phyloP scores from a whole-genome alignment of 805 yeast genomes.

The Candida sphagnicola region DNA sequence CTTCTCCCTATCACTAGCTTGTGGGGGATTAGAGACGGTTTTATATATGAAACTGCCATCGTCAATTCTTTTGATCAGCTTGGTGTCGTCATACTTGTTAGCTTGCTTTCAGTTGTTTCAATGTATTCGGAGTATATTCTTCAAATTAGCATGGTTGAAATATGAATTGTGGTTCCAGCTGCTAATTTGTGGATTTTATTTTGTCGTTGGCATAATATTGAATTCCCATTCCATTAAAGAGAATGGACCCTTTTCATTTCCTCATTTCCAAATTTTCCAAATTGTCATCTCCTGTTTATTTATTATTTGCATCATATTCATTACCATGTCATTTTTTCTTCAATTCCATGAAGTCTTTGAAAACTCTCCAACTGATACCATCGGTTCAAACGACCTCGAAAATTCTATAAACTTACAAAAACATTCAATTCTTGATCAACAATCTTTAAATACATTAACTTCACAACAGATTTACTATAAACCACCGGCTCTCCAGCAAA shows the following conservation, averaged over 20 bases:
- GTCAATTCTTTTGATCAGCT: neutral
- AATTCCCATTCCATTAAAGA: neutral
- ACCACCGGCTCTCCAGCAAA: neutral
- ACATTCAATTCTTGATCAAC: neutral
- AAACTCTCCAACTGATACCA: neutral
- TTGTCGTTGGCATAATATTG: neutral
- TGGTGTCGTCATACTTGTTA: neutral
- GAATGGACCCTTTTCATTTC: neutral
- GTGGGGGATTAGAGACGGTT: neutral
- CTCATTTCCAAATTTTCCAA: neutral
- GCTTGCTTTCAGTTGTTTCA: neutral
- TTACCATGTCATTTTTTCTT: neutral
- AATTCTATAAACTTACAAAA: neutral
- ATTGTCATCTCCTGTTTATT: neutral
- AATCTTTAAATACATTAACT: neutral
- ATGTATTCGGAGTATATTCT: neutral
- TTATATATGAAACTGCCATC: neutral
- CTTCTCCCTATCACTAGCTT: neutral
- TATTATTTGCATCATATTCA: neutral
- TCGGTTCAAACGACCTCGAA: neutral
- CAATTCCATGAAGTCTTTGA: neutral
- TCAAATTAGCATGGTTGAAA: neutral
- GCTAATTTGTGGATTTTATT: neutral
- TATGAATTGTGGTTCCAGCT: neutral
- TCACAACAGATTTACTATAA: neutral